A percentile compares a stretch with the other conserved stretches of the same genome.
phyloP scores from a whole-genome alignment of 345 rosid genomes.

The Angophora floribunda region DNA sequence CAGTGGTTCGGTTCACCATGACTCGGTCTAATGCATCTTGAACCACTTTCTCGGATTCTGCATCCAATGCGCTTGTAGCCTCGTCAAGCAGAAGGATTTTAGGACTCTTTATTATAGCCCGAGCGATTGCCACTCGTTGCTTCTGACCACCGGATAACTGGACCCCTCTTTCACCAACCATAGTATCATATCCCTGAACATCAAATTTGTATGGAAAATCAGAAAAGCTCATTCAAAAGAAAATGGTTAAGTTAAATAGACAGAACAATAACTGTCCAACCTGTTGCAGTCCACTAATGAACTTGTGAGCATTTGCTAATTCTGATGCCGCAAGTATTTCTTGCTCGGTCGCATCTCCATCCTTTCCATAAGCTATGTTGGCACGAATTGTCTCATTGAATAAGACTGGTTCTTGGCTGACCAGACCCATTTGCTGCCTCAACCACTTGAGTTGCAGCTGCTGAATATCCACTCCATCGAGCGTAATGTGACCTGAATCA shows the following conservation, averaged over 20 bases:
- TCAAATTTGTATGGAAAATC: not conserved
- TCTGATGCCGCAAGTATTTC: slow-evolving; percentile 71
- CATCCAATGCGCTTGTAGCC: slow-evolving; percentile 55
- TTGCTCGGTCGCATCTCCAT: slow-evolving; percentile 57
- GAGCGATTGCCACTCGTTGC: slow-evolving; percentile 52
- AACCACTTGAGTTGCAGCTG: slow-evolving; percentile 56
- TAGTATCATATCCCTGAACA: slow-evolving; percentile 41
- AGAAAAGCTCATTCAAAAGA: not conserved
- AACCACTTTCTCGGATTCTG: slow-evolving; percentile 45
- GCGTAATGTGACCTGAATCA: slow-evolving; percentile 61
- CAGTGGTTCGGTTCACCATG: slow-evolving; percentile 34
- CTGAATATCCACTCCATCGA: slow-evolving; percentile 65
- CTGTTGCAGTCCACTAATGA: slow-evolving; percentile 78
- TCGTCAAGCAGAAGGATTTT: slow-evolving; percentile 45
- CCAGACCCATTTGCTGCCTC: slow-evolving; percentile 75
- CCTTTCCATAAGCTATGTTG: slow-evolving; percentile 77
- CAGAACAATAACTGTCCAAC: not conserved
- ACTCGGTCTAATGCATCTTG: slow-evolving; percentile 47
- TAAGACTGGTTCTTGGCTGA: slow-evolving; percentile 74
- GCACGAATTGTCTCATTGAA: slow-evolving; percentile 70
- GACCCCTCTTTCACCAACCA: slow-evolving; percentile 47
- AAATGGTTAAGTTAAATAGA: not conserved
- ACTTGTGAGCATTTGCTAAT: slow-evolving; percentile 71
- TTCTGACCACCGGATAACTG: slow-evolving; percentile 56
- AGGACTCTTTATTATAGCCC: slow-evolving; percentile 44